Percentiles rank a stretch among this genome's conserved stretches.
phyloP scores from a whole-genome alignment of 177 flowering plant species.

The Tripterygium wilfordii region DNA sequence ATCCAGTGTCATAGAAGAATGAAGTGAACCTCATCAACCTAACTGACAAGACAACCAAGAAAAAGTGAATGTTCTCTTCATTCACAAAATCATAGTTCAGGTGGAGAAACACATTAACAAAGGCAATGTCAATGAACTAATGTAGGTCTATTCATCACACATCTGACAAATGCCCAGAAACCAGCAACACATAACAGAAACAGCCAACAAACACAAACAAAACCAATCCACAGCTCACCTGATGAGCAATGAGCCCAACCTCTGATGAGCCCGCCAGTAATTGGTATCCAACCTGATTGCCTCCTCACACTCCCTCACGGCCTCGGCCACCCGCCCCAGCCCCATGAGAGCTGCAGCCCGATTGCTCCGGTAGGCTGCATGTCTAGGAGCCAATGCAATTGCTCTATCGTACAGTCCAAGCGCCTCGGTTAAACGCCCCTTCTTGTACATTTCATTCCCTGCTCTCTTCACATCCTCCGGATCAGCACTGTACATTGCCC shows the following conservation, averaged over 20 bases:
- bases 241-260: constrained; percentile 62
- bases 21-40: too few species aligned
- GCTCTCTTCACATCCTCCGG: constrained; percentile 57
- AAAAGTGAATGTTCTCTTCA: too few species aligned
- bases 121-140: too few species aligned
- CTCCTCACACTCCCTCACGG: constrained; percentile 77
- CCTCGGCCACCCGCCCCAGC: constrained; percentile 63
- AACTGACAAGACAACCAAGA: too few species aligned
- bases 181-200: too few species aligned
- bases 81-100: too few species aligned
- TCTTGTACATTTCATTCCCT: constrained; percentile 72
- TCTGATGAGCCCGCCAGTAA: constrained; percentile 64
- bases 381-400: constrained; percentile 54
- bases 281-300: constrained; percentile 77
- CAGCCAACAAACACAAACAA: too few species aligned
- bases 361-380: constrained; percentile 71
- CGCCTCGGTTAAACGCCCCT: constrained; percentile 64
- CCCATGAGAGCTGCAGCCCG: constrained; percentile 78
- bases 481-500: constrained; percentile 28
- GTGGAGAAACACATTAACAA: too few species aligned
- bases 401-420: constrained; percentile 65
- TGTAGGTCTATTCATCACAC: too few species aligned
- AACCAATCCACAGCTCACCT: too few species aligned
- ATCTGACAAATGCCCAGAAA: too few species aligned
- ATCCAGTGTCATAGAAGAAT: too few species aligned